These are phyloP conservation scores for Exophiala spinifera DNA, from an alignment of 2,329 filamentous ascomycete species.

Conservation along the genomic window DNA sequence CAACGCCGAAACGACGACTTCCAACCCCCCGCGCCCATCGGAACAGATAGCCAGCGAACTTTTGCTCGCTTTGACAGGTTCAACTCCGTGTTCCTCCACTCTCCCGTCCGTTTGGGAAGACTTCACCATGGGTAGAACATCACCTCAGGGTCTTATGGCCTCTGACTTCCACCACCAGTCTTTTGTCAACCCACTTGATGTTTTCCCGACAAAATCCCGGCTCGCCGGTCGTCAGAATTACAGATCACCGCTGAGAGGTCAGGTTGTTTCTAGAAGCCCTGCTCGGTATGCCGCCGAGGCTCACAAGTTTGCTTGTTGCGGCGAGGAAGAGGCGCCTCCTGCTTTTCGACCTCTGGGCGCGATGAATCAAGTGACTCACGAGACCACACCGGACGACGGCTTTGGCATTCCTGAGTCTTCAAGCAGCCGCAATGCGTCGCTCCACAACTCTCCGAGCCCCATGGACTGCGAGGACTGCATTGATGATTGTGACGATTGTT, in stretches of 20 bases:
- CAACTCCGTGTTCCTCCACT: neutral
- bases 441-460: slow-evolving; percentile 20
- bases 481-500: slow-evolving; percentile 26
- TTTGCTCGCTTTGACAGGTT: neutral
- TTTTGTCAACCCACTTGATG: slow-evolving; percentile 25
- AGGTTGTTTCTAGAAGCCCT: slow-evolving; percentile 11
- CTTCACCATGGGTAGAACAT: slow-evolving; percentile 16
- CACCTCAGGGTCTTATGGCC: slow-evolving; percentile 22
- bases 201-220: slow-evolving; percentile 20
- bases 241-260: slow-evolving; percentile 14
- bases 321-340: slow-evolving; percentile 11
- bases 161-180: slow-evolving; percentile 25
- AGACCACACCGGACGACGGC: neutral
- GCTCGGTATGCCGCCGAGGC: slow-evolving; percentile 10
- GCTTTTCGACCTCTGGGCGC: slow-evolving; percentile 10
- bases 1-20: neutral
- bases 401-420: slow-evolving; percentile 5
- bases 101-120: neutral
- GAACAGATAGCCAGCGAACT: neutral
- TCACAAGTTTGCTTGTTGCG: slow-evolving; percentile 20
- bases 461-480: slow-evolving; percentile 27
- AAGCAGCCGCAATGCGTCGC: slow-evolving; percentile 9
- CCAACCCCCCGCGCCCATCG: neutral
- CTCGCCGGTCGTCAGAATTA: slow-evolving; percentile 15
- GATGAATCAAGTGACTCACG: slow-evolving; percentile 10